Evolutionary conservation across 106 monocot genomes (phyloP).

Genomic region (Dioscorea dumetorum): DNA sequence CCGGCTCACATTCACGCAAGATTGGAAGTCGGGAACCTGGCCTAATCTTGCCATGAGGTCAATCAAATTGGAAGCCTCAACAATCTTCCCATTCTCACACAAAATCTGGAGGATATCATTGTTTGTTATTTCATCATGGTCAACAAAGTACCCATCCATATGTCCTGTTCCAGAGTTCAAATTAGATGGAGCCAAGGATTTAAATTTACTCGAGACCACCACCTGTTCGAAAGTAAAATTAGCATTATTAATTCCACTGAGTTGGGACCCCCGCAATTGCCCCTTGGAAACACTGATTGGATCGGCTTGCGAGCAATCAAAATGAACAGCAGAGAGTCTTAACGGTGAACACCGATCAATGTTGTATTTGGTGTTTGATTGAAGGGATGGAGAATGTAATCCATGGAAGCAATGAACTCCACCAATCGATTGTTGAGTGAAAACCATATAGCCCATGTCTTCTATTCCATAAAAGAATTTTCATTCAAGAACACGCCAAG

Average conservation of each 20-base stretch:
- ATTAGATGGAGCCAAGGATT: constrained; percentile 3
- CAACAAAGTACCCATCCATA: constrained; percentile 31
- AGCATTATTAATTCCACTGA: constrained; percentile 5
- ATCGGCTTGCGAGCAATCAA: constrained; percentile 8
- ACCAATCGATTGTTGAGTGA: neutral
- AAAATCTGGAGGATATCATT: constrained; percentile 31
- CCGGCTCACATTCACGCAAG: constrained; percentile 46
- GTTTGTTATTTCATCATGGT: constrained; percentile 40
- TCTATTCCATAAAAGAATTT: neutral
- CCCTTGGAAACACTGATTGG: neutral
- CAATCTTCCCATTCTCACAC: constrained; percentile 50
- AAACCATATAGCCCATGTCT: constrained; percentile 7
- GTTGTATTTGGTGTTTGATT: neutral
- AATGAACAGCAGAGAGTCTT: constrained; percentile 7
- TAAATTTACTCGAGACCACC: neutral
- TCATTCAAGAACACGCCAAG: no score
- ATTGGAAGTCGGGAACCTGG: constrained; percentile 53
- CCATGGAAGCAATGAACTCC: neutral
- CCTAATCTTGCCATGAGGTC: constrained; percentile 68
- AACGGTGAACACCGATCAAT: neutral
- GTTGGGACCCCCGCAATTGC: neutral
- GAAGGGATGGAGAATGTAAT: neutral
- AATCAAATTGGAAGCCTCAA: constrained; percentile 51
- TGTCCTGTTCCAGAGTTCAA: constrained; percentile 2
- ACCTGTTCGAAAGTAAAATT: constrained; percentile 9